Percentiles rank a stretch among this genome's conserved stretches.
Conservation (phyloP, 2,329 filamentous ascomycete genomes). For the Chaetomium olivaceum region DNA sequence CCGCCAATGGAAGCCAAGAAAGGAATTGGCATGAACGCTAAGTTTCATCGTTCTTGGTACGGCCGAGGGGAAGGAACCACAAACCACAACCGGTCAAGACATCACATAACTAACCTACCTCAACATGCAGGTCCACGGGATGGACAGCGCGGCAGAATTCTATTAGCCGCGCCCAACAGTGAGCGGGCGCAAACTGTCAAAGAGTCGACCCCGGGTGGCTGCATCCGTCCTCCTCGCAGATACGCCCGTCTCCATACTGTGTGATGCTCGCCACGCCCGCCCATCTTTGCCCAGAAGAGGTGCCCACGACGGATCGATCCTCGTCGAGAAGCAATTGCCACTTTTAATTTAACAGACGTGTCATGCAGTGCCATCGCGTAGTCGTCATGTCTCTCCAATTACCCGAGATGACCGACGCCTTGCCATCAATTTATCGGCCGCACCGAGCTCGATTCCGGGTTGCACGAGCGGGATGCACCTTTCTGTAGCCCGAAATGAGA, state of each 20-base stretch:
- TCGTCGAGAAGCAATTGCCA: neutral
- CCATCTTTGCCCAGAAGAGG: neutral
- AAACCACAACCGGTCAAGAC: neutral
- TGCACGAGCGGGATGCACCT: neutral
- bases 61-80: neutral
- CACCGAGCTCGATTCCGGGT: neutral
- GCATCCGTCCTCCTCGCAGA: neutral
- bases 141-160: neutral
- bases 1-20: neutral
- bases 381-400: neutral
- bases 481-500: neutral
- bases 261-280: neutral
- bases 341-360: neutral
- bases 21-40: neutral
- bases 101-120: neutral
- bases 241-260: neutral
- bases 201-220: neutral
- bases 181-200: slow-evolving; percentile 6
- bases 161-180: neutral
- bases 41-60: slow-evolving; percentile 3
- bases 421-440: neutral
- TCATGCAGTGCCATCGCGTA: neutral
- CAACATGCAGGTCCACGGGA: slow-evolving; percentile 1
- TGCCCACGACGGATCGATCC: neutral
- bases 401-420: slow-evolving; percentile 9